These are phyloP conservation scores for Emergomyces orientalis DNA, from an alignment of 2,329 filamentous ascomycete species.

Conservation along the genomic window DNA sequence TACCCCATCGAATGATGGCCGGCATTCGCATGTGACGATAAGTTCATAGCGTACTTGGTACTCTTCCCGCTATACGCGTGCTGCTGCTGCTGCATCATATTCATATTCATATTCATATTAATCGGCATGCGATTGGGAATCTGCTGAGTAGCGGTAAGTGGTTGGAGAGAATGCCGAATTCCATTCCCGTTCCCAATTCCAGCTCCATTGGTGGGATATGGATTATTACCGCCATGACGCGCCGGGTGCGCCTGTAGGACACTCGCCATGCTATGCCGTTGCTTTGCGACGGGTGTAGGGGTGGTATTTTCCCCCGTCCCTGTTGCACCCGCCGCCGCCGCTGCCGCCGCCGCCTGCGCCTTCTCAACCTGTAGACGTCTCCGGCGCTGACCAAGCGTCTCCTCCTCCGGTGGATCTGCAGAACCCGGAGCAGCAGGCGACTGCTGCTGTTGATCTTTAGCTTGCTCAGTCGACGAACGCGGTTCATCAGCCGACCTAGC, in stretches of 20 bases:
- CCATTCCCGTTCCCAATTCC: slow-evolving; percentile 12
- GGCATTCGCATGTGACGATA: slow-evolving; percentile 1
- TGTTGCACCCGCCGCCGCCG: slow-evolving; percentile 12
- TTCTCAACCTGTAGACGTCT: slow-evolving; percentile 37
- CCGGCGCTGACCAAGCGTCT: slow-evolving; percentile 40
- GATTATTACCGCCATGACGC: slow-evolving; percentile 23
- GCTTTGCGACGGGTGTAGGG: slow-evolving; percentile 22
- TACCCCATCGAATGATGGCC: neutral
- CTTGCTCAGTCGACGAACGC: neutral
- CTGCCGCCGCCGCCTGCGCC: neutral
- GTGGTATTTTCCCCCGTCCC: slow-evolving; percentile 15
- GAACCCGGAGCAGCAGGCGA: neutral
- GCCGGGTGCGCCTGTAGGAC: slow-evolving; percentile 47
- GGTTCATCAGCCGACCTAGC: slow-evolving; percentile 17
- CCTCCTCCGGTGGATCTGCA: slow-evolving; percentile 25
- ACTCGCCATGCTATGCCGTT: slow-evolving; percentile 39
- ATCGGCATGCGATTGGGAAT: neutral
- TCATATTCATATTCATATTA: neutral
- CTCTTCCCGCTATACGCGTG: neutral
- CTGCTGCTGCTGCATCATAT: neutral
- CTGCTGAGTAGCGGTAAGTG: neutral
- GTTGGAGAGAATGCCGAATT: neutral
- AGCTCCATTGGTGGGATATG: slow-evolving; percentile 13
- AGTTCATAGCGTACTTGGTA: slow-evolving; percentile 1
- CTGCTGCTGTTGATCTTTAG: slow-evolving; percentile 6